Percentiles rank a stretch among this genome's conserved stretches.
These are phyloP conservation scores for Tilletia walkeri DNA, from an alignment of 1,284 basidiomycete species.

Conservation along the genomic window DNA sequence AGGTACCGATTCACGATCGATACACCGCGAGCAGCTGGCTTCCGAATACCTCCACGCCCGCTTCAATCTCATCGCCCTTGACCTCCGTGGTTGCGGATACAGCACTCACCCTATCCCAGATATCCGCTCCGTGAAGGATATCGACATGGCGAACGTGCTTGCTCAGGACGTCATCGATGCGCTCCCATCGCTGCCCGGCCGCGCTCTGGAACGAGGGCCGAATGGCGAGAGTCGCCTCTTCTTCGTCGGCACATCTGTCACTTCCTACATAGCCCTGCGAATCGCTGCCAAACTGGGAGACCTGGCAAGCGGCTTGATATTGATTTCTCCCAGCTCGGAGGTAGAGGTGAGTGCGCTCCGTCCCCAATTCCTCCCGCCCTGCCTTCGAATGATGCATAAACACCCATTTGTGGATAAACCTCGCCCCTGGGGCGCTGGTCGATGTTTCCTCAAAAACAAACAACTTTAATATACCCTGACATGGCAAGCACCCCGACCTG, in stretches of 20 bases:
- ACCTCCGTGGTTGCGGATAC: neutral
- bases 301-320: neutral
- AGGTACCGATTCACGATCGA: neutral
- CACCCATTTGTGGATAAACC: neutral
- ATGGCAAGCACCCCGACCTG: no score
- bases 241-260: neutral
- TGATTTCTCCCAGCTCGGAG: neutral
- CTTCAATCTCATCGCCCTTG: conserved; percentile 1
- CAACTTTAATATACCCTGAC: conserved; percentile 18
- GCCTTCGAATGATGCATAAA: conserved; percentile 9
- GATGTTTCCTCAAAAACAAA: neutral
- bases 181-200: neutral
- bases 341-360: neutral
- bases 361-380: neutral
- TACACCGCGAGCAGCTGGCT: neutral
- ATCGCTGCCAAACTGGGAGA: neutral
- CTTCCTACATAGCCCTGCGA: neutral
- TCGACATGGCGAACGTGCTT: neutral
- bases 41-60: neutral
- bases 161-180: conserved; percentile 2
- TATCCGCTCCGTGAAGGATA: neutral
- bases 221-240: neutral
- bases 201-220: neutral
- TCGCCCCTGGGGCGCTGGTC: neutral
- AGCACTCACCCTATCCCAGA: neutral